These are phyloP conservation scores for Colletotrichum somersetense DNA, from an alignment of 2,329 filamentous ascomycete genomes.

Conservation along the genomic window DNA sequence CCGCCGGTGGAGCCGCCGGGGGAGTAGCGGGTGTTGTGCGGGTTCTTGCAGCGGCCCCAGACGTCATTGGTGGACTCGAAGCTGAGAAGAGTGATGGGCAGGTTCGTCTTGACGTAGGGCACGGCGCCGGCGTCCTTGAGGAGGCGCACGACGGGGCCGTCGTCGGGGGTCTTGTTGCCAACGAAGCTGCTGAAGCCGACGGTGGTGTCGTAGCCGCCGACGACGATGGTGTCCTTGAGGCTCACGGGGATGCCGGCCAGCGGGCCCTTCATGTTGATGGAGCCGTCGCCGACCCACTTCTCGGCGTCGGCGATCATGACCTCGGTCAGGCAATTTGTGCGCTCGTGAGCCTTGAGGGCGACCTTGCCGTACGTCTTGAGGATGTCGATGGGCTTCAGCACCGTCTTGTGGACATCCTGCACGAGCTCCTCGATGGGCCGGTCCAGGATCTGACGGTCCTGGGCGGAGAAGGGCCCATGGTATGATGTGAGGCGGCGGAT, in stretches of 20 bases:
- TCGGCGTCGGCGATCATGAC: slow-evolving; percentile 85
- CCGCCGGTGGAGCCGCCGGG: slow-evolving; percentile 92
- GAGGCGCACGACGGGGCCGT: slow-evolving; percentile 80
- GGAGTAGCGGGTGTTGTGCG: slow-evolving; percentile 85
- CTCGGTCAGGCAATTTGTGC: slow-evolving; percentile 92
- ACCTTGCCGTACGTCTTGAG: slow-evolving; percentile 91
- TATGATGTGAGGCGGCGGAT: slow-evolving; percentile 78
- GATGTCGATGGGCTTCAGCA: slow-evolving; percentile 76
- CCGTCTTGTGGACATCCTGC: slow-evolving; percentile 78
- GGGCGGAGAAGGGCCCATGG: slow-evolving; percentile 71
- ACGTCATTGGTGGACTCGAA: slow-evolving; percentile 85
- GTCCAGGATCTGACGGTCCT: slow-evolving; percentile 76
- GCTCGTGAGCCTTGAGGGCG: slow-evolving; percentile 83
- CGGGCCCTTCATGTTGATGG: slow-evolving; percentile 81
- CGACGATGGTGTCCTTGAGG: slow-evolving; percentile 83
- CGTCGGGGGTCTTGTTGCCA: slow-evolving; percentile 73
- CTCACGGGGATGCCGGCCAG: slow-evolving; percentile 89
- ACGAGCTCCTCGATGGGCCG: slow-evolving; percentile 85
- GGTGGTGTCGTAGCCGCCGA: slow-evolving; percentile 84
- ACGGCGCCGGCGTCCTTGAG: slow-evolving; percentile 90
- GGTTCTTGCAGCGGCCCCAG: slow-evolving; percentile 87
- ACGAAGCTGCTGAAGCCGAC: slow-evolving; percentile 84
- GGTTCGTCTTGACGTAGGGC: slow-evolving; percentile 92
- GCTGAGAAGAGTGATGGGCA: slow-evolving; percentile 87
- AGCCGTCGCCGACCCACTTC: slow-evolving; percentile 71